Evolutionary conservation across 208 protist genomes (phyloP), one percentile per base, ranked within the genome.

Genomic region (Acanthamoeba polyphaga): DNA sequence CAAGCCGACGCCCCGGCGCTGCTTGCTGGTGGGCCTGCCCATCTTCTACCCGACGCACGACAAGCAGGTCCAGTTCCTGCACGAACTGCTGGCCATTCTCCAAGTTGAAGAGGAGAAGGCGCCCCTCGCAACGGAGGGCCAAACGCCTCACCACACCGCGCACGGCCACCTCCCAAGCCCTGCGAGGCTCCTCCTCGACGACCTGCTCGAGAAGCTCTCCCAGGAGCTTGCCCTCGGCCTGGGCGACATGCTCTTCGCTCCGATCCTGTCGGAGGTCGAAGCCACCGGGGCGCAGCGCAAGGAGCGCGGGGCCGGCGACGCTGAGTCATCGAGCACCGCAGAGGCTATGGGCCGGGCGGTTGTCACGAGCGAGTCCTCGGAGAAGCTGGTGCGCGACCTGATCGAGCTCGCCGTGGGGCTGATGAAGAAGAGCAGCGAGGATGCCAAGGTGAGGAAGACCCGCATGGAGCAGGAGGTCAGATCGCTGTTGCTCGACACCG

Each of bases 161-260:
- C 32, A 13, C 27, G 22, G 32, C 32, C 74, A 29, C 38, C 32
- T 53, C 17, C 80, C 80, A 27, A 24, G 51, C 27, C 34, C 80
- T 66, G 53, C 51, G n/a, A 88, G 80, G 15, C 80, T 88, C 8
- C 80, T 88, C 13, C 53, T 88, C 80, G 80, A 66, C 27, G 80
- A 88, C 7, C 80, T 88, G 15, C 80, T 88, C 80, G 80, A 88
- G 29, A 58, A 88, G 80, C 80, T 88, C 19, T 88, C 80, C 3
- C 80, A 88, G 13, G 80, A 43, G 24, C 51, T 66, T 24, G 32
- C 38, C n/a, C 13, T 84, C 13, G 43, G 32, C 22, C 22, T 84
- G 46, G 27, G n/a, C 49, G 53, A 64, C 80, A 58, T 88, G 51
- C 80, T 88, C n/a, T 88, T 88, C 51, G n/a, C 80, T 64, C 51